A percentile compares a stretch with the other conserved stretches of the same genome.
phyloP scores from a whole-genome alignment of 768 basidiomycete genomes.

The Calocera viscosa region DNA sequence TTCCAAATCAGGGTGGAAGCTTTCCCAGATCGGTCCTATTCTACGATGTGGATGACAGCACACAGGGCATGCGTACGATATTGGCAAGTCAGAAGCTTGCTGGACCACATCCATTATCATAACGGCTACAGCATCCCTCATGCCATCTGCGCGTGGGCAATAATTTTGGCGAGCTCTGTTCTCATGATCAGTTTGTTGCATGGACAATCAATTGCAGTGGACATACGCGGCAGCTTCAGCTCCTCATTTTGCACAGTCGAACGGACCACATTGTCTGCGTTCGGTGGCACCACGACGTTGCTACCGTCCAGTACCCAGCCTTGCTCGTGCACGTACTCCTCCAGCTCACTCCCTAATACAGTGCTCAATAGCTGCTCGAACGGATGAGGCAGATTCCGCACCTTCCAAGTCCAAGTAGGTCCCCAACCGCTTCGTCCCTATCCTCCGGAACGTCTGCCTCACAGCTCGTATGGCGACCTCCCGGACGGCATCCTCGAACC shows the following conservation, averaged over 20 bases:
- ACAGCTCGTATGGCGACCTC: constrained; percentile 67
- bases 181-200: background rate
- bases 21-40: too few species aligned
- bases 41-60: too few species aligned
- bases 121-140: too few species aligned
- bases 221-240: constrained; percentile 69
- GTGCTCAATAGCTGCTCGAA: background rate
- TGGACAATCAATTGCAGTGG: background rate
- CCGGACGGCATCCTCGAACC: constrained; percentile 74
- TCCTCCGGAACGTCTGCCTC: constrained; percentile 63
- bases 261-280: constrained; percentile 79
- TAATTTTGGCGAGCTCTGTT: constrained; percentile 14
- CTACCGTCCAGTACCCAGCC: constrained; percentile 52
- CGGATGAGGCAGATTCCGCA: constrained; percentile 20
- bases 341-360: constrained; percentile 41
- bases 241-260: constrained; percentile 74
- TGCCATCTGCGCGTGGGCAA: constrained; percentile 13
- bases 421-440: constrained; percentile 51
- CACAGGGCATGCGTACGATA: too few species aligned
- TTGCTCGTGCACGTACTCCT: constrained; percentile 46
- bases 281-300: constrained; percentile 56
- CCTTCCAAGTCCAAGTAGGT: constrained; percentile 60
- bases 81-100: too few species aligned
- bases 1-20: too few species aligned
- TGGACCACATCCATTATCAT: too few species aligned